Percentiles rank a stretch among this genome's conserved stretches.
Evolutionary conservation across 2,329 filamentous ascomycete species (phyloP).

Genomic region (Penicillium corylophilum): DNA sequence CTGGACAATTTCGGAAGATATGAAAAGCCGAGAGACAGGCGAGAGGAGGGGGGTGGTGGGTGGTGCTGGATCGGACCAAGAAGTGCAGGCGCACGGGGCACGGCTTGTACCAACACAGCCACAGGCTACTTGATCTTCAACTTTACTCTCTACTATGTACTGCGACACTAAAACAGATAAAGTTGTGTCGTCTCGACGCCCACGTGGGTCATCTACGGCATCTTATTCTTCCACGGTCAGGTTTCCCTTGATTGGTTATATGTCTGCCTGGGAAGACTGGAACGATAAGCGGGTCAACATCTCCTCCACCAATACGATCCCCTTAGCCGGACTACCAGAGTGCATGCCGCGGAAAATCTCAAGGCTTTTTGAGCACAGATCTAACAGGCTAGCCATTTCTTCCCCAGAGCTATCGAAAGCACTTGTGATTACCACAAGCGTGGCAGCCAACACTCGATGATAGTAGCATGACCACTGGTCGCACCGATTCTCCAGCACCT

Average conservation of each 20-base stretch:
- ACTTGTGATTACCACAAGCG: background rate
- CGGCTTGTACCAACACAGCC: background rate
- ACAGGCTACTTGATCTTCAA: background rate
- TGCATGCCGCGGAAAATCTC: background rate
- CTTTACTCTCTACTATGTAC: too few relatives aligned
- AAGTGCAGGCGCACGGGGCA: background rate
- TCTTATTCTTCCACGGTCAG: background rate
- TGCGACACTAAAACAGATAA: too few relatives aligned
- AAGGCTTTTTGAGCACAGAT: background rate
- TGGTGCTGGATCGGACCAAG: background rate
- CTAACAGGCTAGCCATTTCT: background rate
- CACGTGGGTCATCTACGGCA: background rate
- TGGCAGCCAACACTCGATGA: slow-evolving; percentile 3
- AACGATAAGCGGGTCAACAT: background rate
- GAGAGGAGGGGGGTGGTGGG: too few relatives aligned
- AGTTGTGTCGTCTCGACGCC: too few relatives aligned
- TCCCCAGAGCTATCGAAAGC: background rate
- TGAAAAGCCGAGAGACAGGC: too few relatives aligned
- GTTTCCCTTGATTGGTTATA: background rate
- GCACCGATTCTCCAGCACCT: background rate
- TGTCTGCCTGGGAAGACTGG: background rate
- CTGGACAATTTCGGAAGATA: too few relatives aligned
- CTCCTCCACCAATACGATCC: background rate
- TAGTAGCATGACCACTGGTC: slow-evolving; percentile 2
- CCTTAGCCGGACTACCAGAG: background rate